Percentiles rank a stretch among this genome's conserved stretches.
Evolutionary conservation across 1,284 basidiomycete species (phyloP).

Genomic region (Sanguinoderma infundibulare): DNA sequence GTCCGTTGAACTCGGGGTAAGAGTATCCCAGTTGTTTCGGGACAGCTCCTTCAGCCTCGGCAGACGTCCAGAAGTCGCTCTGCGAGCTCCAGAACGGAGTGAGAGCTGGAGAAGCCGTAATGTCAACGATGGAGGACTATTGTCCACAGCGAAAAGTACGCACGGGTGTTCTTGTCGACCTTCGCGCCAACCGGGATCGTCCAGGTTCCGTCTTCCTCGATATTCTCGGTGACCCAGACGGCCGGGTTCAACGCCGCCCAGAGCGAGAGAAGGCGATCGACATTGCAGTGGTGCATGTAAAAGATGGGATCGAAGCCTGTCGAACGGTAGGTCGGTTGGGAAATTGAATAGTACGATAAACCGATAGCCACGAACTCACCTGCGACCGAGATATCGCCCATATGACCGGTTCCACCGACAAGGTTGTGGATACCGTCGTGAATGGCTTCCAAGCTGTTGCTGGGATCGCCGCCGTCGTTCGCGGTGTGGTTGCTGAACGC

Average conservation of each 20-base stretch:
- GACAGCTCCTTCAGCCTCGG: slow-evolving; percentile 16
- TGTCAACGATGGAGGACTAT: neutral
- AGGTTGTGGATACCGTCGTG: slow-evolving; percentile 51
- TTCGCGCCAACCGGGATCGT: slow-evolving; percentile 36
- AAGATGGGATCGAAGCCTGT: slow-evolving; percentile 55
- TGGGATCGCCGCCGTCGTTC: slow-evolving; percentile 40
- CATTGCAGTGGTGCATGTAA: slow-evolving; percentile 52
- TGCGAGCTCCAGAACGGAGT: slow-evolving; percentile 39
- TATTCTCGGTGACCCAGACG: slow-evolving; percentile 42
- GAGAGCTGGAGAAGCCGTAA: slow-evolving; percentile 27
- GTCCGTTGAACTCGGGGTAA: slow-evolving; percentile 50
- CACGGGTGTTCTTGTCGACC: slow-evolving; percentile 42
- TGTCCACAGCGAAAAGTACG: slow-evolving; percentile 14
- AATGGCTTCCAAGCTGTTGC: slow-evolving; percentile 53
- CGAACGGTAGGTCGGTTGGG: neutral
- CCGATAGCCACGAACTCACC: slow-evolving; percentile 26
- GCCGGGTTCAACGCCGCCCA: slow-evolving; percentile 48
- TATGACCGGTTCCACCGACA: slow-evolving; percentile 50
- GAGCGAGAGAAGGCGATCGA: slow-evolving; percentile 51
- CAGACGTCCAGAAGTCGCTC: slow-evolving; percentile 38
- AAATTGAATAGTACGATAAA: neutral
- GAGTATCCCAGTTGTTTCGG: slow-evolving; percentile 41
- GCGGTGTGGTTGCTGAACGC: slow-evolving; percentile 50
- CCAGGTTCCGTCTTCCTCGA: slow-evolving; percentile 40
- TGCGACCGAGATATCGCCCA: slow-evolving; percentile 43